Conservation (phyloP, 2,329 filamentous ascomycete genomes). For the Kalaharituber pfeilii region DNA sequence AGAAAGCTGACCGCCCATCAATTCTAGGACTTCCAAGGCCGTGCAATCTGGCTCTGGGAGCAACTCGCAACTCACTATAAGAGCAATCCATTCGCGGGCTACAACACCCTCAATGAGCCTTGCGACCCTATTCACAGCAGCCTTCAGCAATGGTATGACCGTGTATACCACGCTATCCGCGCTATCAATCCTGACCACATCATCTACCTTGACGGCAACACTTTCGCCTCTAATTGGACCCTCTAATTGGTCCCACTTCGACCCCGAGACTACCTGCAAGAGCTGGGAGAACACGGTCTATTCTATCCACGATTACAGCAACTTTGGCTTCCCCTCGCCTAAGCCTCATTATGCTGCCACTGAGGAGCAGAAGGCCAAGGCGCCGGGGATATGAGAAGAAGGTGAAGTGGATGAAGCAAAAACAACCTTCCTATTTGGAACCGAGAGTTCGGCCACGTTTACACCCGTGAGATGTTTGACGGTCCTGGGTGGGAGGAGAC, state of each 20-base stretch:
- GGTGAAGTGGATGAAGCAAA: conserved; percentile 30
- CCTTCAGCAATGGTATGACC: conserved; percentile 30
- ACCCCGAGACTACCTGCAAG: conserved; percentile 17
- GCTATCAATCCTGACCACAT: conserved; percentile 34
- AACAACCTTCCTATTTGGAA: conserved; percentile 33
- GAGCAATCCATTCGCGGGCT: conserved; percentile 30
- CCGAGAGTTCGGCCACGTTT: conserved; percentile 38
- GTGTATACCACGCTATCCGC: conserved; percentile 29
- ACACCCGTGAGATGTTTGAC: conserved; percentile 30
- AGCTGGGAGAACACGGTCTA: conserved; percentile 32
- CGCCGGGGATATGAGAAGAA: conserved; percentile 31
- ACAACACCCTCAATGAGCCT: conserved; percentile 28
- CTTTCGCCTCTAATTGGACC: conserved; percentile 36
- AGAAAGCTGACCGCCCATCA: not conserved
- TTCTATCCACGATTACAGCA: conserved; percentile 37
- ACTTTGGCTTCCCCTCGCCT: conserved; percentile 33
- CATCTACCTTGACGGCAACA: conserved; percentile 37
- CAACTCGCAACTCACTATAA: conserved; percentile 30
- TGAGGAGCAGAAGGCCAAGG: conserved; percentile 29
- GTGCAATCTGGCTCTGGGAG: conserved; percentile 32
- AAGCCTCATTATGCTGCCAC: conserved; percentile 30
- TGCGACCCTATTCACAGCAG: conserved; percentile 26
- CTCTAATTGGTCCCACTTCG: conserved; percentile 21
- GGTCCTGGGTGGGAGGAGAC: conserved; percentile 27
- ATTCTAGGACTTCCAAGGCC: conserved; percentile 31